phyloP scores from a whole-genome alignment of 148 eudicot genomes.

The Chenopodium berlandieri region DNA sequence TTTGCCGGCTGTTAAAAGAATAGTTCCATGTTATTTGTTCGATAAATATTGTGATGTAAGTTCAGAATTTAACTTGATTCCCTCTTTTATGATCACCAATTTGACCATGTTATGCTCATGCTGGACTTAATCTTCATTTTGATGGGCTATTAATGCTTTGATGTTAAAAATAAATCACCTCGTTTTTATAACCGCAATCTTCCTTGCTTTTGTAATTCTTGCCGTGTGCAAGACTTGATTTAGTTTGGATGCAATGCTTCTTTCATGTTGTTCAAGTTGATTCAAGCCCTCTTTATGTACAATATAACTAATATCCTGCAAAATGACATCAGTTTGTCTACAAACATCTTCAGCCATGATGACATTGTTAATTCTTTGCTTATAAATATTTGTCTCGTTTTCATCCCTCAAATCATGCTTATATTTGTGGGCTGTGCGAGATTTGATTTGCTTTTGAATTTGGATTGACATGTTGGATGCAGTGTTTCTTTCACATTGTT shows the following conservation, averaged over 20 bases:
- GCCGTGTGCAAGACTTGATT: constrained; percentile 6
- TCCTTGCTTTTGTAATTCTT: neutral
- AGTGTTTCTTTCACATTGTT: constrained; percentile 10
- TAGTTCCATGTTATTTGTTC: constrained; percentile 18
- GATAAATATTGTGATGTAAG: constrained; percentile 6
- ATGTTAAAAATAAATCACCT: neutral
- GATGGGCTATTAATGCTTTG: constrained; percentile 19
- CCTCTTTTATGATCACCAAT: neutral
- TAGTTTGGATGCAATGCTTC: constrained; percentile 16
- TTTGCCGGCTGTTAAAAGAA: constrained; percentile 27
- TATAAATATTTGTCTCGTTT: neutral
- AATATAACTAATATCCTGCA: neutral
- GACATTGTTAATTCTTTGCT: neutral
- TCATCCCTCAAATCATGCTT: constrained; percentile 9
- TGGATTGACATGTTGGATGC: constrained; percentile 12
- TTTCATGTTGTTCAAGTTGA: constrained; percentile 1
- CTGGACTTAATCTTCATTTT: neutral
- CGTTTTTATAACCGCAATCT: constrained; percentile 3
- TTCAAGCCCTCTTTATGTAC: neutral
- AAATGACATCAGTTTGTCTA: neutral
- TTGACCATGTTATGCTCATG: neutral
- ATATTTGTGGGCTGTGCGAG: neutral
- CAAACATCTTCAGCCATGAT: neutral
- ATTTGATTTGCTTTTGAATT: constrained; percentile 5
- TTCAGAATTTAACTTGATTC: neutral